Evolutionary conservation across 331 rosid genomes (phyloP), one percentile per base, ranked within the genome.

Genomic region (Rhamnella rubrinervis): DNA sequence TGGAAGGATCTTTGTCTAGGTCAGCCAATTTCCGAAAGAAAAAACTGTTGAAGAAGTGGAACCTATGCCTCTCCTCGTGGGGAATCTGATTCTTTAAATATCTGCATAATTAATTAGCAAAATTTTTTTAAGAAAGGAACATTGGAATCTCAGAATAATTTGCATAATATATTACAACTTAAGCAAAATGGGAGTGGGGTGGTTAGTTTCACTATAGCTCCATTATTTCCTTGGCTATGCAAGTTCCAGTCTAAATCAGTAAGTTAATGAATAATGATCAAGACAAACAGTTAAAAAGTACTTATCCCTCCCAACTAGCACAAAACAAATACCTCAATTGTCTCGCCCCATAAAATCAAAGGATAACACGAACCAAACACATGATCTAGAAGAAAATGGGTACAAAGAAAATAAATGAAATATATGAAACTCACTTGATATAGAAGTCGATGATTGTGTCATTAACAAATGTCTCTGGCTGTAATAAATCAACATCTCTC

Each of bases 21-120:
- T 93, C 98, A 65, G 88, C 98, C 83, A 93, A 80, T 85, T 93
- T 93, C 62, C 97, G 85, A 65, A 93, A 93, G 98, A 93, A 93
- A 78, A 93, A 93, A 78, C 98, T 93, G 81, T 90, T 93, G 74
- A 90, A 93, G 73, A 93, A 93, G 83, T 93, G 93, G 80, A 75
- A 88, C 70, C 92, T 87, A 65, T 80, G 85, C 63, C 78, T 84
- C 63, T 93, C 88, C 86, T 88, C 81, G 21, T 81, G 82, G 66
- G 70, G 86, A 75, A 93, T 87, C 73, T 78, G 96, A 81, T 82
- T 90, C 85, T 88, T 87, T 74, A 93, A 76, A 79, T 90, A 87
- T 85, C 98, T 93, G 84, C 71, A 6, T 68, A 66, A 81, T 47
- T 18, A 74, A 65, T 66, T 59, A 40, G 68, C 35, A 31, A 31